A percentile compares a stretch with the other conserved stretches of the same genome.
phyloP scores from a whole-genome alignment of 1,284 basidiomycete species.

The Malassezia globosa region DNA sequence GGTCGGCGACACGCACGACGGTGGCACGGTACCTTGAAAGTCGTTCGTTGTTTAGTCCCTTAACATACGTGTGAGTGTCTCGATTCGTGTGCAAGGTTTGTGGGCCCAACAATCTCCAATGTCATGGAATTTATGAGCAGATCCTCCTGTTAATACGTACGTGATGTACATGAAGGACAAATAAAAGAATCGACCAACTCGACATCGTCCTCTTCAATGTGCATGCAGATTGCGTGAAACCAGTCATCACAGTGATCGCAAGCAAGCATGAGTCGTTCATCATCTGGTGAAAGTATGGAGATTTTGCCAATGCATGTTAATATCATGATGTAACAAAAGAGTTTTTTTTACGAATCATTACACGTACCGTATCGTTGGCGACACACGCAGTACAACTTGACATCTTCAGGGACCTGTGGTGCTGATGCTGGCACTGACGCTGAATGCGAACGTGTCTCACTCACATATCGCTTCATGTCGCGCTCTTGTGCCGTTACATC shows the following conservation, averaged over 20 bases:
- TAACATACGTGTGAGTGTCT: neutral
- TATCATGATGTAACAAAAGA: too few species aligned
- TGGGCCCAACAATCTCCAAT: too few species aligned
- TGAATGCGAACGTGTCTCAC: neutral
- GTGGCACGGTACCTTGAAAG: constrained; percentile 26
- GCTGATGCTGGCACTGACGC: neutral
- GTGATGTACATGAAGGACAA: constrained; percentile 25
- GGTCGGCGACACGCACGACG: constrained; percentile 21
- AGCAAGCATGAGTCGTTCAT: constrained; percentile 38
- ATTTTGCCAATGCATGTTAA: too few species aligned
- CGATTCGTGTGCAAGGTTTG: too few species aligned
- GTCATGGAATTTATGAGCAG: too few species aligned
- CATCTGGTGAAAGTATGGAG: constrained; percentile 15
- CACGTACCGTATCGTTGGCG: constrained; percentile 4
- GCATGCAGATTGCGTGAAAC: constrained; percentile 35
- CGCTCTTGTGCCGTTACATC: neutral
- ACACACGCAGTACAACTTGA: constrained; percentile 13
- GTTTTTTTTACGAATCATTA: too few species aligned
- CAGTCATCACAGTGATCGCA: constrained; percentile 40
- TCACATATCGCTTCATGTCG: constrained; percentile 1
- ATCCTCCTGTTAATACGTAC: constrained; percentile 12
- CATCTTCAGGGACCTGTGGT: constrained; percentile 1
- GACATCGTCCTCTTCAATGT: constrained; percentile 24
- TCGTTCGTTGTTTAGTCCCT: constrained; percentile 20
- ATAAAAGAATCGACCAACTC: constrained; percentile 34